phyloP scores from a whole-genome alignment of 1,139 yeast species.

The Scheffersomyces titani region DNA sequence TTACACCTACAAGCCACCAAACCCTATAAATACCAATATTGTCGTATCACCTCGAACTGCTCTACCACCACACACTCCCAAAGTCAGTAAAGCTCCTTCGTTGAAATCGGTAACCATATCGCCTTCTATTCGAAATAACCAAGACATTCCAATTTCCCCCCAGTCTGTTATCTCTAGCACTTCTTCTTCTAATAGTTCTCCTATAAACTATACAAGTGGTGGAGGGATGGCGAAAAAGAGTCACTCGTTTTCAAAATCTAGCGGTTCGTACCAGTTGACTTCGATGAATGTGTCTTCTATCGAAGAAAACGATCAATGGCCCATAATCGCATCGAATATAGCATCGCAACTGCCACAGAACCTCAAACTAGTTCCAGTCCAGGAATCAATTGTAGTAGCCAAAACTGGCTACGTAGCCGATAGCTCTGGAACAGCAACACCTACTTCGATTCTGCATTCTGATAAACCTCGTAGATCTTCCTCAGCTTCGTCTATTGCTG shows the following conservation, averaged over 20 bases:
- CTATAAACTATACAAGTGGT: slow-evolving; percentile 4
- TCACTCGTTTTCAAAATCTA: slow-evolving; percentile 5
- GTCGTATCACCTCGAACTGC: slow-evolving; percentile 1
- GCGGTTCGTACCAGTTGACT: not conserved
- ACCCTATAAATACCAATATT: slow-evolving; percentile 2
- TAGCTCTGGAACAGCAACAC: not conserved
- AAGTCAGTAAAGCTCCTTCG: slow-evolving; percentile 28
- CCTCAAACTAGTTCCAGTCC: slow-evolving; percentile 8
- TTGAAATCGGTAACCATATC: slow-evolving; percentile 42
- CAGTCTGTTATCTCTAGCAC: slow-evolving; percentile 17
- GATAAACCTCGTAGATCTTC: slow-evolving; percentile 15
- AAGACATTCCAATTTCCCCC: slow-evolving; percentile 18
- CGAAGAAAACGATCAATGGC: slow-evolving; percentile 13
- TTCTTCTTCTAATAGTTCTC: slow-evolving; percentile 10
- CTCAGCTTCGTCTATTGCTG: slow-evolving; percentile 34
- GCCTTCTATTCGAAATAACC: slow-evolving; percentile 29
- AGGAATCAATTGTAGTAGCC: slow-evolving; percentile 6
- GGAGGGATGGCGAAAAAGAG: slow-evolving; percentile 6
- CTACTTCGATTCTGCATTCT: not conserved
- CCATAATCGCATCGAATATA: slow-evolving; percentile 6
- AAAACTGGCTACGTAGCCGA: slow-evolving; percentile 4
- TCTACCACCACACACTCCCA: slow-evolving; percentile 1
- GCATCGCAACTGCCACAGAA: slow-evolving; percentile 6
- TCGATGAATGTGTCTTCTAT: slow-evolving; percentile 4
- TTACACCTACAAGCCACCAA: slow-evolving; percentile 17